These are phyloP conservation scores for Haberlea rhodopensis DNA, from an alignment of 257 asterid genomes.

Conservation along the genomic window DNA sequence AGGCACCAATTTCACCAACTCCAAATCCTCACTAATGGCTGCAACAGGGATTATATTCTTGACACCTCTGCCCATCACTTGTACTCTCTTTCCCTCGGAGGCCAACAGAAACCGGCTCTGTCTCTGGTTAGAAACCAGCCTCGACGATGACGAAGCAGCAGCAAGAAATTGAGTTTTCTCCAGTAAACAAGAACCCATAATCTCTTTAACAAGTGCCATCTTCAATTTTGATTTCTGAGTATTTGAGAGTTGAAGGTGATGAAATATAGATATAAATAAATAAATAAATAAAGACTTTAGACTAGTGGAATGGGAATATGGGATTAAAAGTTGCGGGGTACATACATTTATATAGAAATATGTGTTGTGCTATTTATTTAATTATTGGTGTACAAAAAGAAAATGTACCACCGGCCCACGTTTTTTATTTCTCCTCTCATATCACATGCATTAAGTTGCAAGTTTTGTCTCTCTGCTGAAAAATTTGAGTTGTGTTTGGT, in stretches of 20 bases:
- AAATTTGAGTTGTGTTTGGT: too few relatives aligned
- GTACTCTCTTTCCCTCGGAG: conserved; percentile 34
- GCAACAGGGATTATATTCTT: conserved; percentile 44
- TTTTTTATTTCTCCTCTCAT: too few relatives aligned
- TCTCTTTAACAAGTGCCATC: conserved; percentile 72
- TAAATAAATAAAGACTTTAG: too few relatives aligned
- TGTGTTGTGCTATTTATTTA: too few relatives aligned
- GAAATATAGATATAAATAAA: too few relatives aligned
- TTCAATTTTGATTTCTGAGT: neutral
- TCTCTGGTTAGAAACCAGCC: conserved; percentile 21
- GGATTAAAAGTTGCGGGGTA: too few relatives aligned
- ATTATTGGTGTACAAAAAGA: too few relatives aligned
- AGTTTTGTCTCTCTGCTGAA: too few relatives aligned
- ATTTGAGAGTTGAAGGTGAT: neutral
- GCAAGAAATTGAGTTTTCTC: conserved; percentile 43
- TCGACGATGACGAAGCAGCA: conserved; percentile 29
- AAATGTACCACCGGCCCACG: too few relatives aligned
- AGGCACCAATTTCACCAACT: conserved; percentile 58
- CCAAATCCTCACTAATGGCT: conserved; percentile 76
- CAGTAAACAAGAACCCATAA: conserved; percentile 54
- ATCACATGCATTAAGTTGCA: too few relatives aligned
- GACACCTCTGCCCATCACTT: conserved; percentile 18
- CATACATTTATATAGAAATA: too few relatives aligned
- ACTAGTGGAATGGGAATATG: too few relatives aligned
- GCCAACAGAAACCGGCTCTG: conserved; percentile 32